Evolutionary conservation across 2,329 filamentous ascomycete genomes (phyloP).

Genomic region (Rhinocladiella mackenziei): DNA sequence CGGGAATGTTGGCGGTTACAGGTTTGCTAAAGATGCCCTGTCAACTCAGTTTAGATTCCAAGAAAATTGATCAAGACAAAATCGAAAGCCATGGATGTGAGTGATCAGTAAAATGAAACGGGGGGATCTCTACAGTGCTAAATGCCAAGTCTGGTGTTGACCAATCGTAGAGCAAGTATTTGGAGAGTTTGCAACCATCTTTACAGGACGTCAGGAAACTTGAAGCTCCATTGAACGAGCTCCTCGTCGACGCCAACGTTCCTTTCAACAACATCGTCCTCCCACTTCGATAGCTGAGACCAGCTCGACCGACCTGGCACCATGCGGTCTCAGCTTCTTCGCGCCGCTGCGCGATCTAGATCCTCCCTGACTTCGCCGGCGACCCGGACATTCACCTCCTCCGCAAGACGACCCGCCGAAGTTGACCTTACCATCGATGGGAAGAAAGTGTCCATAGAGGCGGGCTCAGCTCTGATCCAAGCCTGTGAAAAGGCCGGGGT

Average conservation of each 20-base stretch:
- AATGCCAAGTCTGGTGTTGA: conserved; percentile 1
- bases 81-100: too few species aligned
- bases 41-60: too few species aligned
- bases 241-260: conserved; percentile 18
- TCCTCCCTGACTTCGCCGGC: conserved; percentile 52
- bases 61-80: too few species aligned
- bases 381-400: conserved; percentile 77
- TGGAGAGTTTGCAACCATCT: conserved; percentile 4
- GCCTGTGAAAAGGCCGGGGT: conserved; percentile 96
- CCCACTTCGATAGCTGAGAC: conserved; percentile 26
- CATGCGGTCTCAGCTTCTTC: conserved; percentile 62
- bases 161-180: conserved; percentile 8
- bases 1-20: too few species aligned
- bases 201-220: conserved; percentile 4
- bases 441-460: conserved; percentile 97
- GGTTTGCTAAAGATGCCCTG: too few species aligned
- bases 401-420: conserved; percentile 74
- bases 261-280: conserved; percentile 12
- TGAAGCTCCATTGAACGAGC: conserved; percentile 14
- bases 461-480: conserved; percentile 95
- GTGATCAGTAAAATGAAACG: too few species aligned
- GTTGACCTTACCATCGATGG: conserved; percentile 98
- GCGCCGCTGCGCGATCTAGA: conserved; percentile 55
- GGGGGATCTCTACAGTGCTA: too few species aligned
- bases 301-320: conserved; percentile 38